Evolutionary conservation across 2,329 filamentous ascomycete species (phyloP).

Genomic region (Neofusicoccum ribis): DNA sequence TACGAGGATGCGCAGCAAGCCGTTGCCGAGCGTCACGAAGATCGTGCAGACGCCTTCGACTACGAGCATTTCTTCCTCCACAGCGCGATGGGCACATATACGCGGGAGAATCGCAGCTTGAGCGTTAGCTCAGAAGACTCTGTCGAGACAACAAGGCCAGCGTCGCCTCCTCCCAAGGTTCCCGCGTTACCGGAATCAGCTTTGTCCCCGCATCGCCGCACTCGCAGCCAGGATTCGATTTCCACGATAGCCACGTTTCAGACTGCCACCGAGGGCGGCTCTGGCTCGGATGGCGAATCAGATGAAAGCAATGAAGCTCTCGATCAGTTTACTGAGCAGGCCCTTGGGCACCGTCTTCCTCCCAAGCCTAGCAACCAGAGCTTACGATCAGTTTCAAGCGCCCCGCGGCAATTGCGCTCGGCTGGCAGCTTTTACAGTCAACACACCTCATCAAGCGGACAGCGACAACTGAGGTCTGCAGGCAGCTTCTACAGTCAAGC

Average conservation of each 20-base stretch:
- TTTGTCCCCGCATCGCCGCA: conserved; percentile 47
- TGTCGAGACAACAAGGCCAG: conserved; percentile 50
- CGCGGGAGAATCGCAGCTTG: conserved; percentile 55
- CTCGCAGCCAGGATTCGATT: conserved; percentile 59
- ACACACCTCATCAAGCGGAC: background rate
- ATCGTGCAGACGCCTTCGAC: conserved; percentile 92
- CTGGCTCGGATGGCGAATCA: conserved; percentile 33
- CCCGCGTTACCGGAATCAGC: conserved; percentile 30
- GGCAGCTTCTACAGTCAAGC: conserved; percentile 4
- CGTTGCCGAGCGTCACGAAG: conserved; percentile 71
- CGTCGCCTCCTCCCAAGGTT: conserved; percentile 25
- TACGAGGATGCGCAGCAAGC: conserved; percentile 16
- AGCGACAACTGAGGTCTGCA: conserved; percentile 6
- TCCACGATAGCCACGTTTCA: conserved; percentile 64
- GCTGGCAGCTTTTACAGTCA: conserved; percentile 10
- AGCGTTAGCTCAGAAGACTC: conserved; percentile 57
- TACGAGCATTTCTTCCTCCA: conserved; percentile 96
- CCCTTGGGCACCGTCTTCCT: conserved; percentile 1
- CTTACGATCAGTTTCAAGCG: background rate
- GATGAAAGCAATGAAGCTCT: conserved; percentile 43
- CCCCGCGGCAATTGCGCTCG: background rate
- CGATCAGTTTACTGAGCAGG: conserved; percentile 39
- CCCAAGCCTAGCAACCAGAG: conserved; percentile 6
- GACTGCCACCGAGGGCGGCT: conserved; percentile 58
- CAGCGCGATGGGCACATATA: conserved; percentile 81